Percentiles rank a stretch among this genome's conserved stretches.
phyloP scores from a whole-genome alignment of 139 green algal species.

The Ettlia oleoabundans region DNA sequence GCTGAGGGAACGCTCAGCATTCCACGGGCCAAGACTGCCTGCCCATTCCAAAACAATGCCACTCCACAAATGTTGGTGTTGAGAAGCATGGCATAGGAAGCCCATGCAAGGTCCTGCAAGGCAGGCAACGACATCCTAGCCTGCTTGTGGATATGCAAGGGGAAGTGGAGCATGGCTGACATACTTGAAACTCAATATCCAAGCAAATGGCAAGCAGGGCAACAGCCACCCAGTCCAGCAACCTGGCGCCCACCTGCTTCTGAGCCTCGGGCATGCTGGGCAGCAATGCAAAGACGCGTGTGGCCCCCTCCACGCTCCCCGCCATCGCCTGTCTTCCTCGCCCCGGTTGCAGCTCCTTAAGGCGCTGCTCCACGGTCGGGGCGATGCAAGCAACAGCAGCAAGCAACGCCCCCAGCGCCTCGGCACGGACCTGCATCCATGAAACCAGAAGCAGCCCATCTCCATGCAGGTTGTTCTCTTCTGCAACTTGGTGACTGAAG shows the following conservation, averaged over 20 bases:
- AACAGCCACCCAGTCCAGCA: too few relatives aligned
- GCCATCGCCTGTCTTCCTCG: slow-evolving; percentile 59
- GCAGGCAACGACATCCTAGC: background rate
- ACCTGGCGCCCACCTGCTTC: slow-evolving; percentile 51
- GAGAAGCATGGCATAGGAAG: slow-evolving; percentile 79
- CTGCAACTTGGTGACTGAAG: too few relatives aligned
- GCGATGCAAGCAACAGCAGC: slow-evolving; percentile 62
- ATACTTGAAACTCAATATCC: too few relatives aligned
- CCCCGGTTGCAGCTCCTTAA: slow-evolving; percentile 70
- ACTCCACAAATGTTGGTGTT: slow-evolving; percentile 87
- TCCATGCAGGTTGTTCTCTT: background rate
- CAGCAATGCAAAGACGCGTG: slow-evolving; percentile 64
- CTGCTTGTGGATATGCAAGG: background rate
- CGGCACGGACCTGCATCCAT: slow-evolving; percentile 47
- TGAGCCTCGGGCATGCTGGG: slow-evolving; percentile 11
- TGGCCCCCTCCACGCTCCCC: slow-evolving; percentile 51
- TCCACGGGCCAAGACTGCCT: slow-evolving; percentile 47
- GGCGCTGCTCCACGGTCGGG: slow-evolving; percentile 74
- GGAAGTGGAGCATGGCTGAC: background rate
- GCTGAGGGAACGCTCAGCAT: slow-evolving; percentile 41
- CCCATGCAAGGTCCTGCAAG: slow-evolving; percentile 83
- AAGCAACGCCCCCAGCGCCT: slow-evolving; percentile 71
- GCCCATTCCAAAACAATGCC: slow-evolving; percentile 47
- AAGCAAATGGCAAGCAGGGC: too few relatives aligned
- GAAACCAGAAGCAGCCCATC: background rate